These are phyloP conservation scores for Aspergillus sp. DNA, from an alignment of 2,329 filamentous ascomycete genomes.

Conservation along the genomic window DNA sequence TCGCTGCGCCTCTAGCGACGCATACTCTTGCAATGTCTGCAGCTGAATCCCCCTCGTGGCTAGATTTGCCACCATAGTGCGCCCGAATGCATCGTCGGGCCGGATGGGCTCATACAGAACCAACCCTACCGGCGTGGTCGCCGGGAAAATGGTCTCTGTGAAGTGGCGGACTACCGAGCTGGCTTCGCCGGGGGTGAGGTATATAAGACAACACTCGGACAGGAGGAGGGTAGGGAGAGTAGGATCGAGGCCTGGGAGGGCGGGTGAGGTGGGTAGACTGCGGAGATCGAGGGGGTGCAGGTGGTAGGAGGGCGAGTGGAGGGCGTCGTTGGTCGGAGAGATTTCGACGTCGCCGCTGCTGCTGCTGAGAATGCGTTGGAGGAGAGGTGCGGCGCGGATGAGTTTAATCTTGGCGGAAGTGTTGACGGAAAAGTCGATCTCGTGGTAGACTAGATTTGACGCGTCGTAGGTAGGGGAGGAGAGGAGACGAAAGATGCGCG, in stretches of 20 bases:
- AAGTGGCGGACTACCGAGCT: constrained; percentile 67
- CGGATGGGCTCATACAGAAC: constrained; percentile 88
- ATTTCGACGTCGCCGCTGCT: constrained; percentile 33
- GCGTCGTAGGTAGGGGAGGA: constrained; percentile 43
- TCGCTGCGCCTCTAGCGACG: constrained; percentile 67
- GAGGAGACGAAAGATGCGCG: constrained; percentile 76
- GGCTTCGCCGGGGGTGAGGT: constrained; percentile 69
- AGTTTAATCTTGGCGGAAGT: constrained; percentile 64
- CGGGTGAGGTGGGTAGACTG: constrained; percentile 42
- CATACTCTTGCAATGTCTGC: constrained; percentile 76
- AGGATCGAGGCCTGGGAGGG: constrained; percentile 38
- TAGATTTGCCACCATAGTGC: constrained; percentile 89
- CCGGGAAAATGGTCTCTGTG: constrained; percentile 50
- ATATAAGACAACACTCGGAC: constrained; percentile 95
- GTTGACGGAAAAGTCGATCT: constrained; percentile 83
- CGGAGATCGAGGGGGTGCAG: constrained; percentile 72
- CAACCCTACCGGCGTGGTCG: constrained; percentile 51
- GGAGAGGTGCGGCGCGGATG: constrained; percentile 36
- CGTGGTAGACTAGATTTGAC: constrained; percentile 72
- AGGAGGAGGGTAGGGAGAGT: constrained; percentile 77
- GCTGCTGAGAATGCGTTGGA: constrained; percentile 34
- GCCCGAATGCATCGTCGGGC: constrained; percentile 81
- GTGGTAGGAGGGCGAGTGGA: constrained; percentile 52
- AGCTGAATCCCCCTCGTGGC: constrained; percentile 78
- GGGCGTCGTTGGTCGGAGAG: constrained; percentile 41